Evolutionary conservation across 345 rosid species (phyloP).

Genomic region (Aquilaria sinensis): DNA sequence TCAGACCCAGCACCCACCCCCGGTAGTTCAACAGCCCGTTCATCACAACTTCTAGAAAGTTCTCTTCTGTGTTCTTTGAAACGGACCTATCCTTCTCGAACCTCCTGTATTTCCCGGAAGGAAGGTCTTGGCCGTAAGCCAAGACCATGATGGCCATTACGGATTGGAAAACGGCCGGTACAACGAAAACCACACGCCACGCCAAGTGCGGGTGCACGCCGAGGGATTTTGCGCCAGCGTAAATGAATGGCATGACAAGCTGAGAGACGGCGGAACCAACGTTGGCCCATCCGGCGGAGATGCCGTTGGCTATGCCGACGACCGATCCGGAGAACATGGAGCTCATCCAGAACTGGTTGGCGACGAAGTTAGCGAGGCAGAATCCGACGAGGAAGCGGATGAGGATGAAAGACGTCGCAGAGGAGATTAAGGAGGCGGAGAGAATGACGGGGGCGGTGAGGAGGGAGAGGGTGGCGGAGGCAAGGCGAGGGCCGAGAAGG

Average conservation of each 20-base stretch:
- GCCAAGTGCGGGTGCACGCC: constrained; percentile 28
- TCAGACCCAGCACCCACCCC: constrained; percentile 66
- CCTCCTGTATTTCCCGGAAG: constrained; percentile 29
- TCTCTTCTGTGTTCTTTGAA: constrained; percentile 7
- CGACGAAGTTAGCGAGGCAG: constrained; percentile 72
- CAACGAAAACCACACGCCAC: constrained; percentile 58
- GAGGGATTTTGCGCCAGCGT: constrained; percentile 20
- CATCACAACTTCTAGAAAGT: constrained; percentile 26
- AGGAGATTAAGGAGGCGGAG: constrained; percentile 40
- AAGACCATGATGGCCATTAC: constrained; percentile 10
- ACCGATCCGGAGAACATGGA: constrained; percentile 71
- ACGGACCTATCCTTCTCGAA: background rate
- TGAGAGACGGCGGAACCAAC: constrained; percentile 69
- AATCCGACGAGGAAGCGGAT: constrained; percentile 65
- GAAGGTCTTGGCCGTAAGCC: constrained; percentile 27
- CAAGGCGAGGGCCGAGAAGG: constrained; percentile 58
- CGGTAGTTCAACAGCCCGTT: constrained; percentile 63
- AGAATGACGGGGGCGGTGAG: constrained; percentile 57
- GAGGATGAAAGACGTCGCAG: constrained; percentile 47
- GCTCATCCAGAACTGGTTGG: constrained; percentile 91
- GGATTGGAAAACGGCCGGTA: constrained; percentile 54
- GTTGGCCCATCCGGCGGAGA: constrained; percentile 83
- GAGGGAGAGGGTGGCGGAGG: constrained; percentile 65
- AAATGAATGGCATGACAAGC: constrained; percentile 65
- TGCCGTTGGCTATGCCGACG: constrained; percentile 72